Conservation (phyloP, 805 yeast species). For the Ogataea salicorniae region DNA sequence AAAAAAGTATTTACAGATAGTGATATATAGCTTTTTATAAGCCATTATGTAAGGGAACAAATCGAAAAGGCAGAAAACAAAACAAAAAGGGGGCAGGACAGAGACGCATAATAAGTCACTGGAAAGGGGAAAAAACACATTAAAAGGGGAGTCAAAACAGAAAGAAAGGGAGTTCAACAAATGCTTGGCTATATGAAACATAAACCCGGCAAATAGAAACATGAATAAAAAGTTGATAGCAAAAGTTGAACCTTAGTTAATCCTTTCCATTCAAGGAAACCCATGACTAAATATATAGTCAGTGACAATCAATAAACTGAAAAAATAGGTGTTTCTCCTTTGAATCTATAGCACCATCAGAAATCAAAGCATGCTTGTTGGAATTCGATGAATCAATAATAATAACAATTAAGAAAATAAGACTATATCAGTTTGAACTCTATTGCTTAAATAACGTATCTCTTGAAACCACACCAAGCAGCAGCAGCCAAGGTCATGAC, state of each 20-base stretch:
- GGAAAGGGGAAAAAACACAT: neutral
- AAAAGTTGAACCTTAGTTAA: too few relatives aligned
- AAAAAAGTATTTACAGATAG: neutral
- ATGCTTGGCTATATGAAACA: too few relatives aligned
- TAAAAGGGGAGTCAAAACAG: neutral
- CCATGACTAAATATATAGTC: too few relatives aligned
- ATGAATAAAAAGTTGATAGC: too few relatives aligned
- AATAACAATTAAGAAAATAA: neutral
- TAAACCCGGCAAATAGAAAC: too few relatives aligned
- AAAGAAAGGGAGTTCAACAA: neutral
- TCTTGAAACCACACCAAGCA: slow-evolving; percentile 84
- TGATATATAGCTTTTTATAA: neutral
- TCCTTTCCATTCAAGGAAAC: too few relatives aligned
- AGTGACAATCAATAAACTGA: neutral
- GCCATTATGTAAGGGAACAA: neutral
- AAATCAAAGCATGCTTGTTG: neutral
- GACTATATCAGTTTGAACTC: neutral
- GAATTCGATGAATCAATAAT: neutral
- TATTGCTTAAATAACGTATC: slow-evolving; percentile 7
- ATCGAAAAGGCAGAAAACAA: neutral
- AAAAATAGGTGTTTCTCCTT: neutral
- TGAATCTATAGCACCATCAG: neutral
- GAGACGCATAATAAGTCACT: neutral
- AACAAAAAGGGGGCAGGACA: neutral
- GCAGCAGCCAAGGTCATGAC: slow-evolving; percentile 88